phyloP scores from a whole-genome alignment of 352 stramenopile species.

The Phytophthora megakarya region DNA sequence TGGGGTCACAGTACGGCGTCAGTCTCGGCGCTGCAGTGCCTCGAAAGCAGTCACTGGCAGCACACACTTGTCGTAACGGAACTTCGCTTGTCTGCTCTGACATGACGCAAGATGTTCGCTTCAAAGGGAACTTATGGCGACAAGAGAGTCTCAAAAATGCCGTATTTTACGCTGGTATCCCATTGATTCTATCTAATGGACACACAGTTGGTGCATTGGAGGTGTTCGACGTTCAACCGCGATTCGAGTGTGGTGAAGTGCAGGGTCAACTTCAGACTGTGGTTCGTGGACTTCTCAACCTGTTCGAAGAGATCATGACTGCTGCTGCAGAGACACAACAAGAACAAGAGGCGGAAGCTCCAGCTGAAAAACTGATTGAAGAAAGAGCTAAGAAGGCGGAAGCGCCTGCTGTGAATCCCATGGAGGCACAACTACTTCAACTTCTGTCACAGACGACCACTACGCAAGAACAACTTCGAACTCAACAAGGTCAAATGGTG shows the following conservation, averaged over 20 bases:
- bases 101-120: constrained; percentile 65
- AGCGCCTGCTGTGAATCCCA: constrained; percentile 49
- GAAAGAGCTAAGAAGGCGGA: constrained; percentile 25
- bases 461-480: constrained; percentile 80
- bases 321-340: constrained; percentile 36
- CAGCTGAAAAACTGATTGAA: constrained; percentile 17
- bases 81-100: constrained; percentile 71
- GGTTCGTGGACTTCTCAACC: constrained; percentile 72
- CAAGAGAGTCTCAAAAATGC: constrained; percentile 46
- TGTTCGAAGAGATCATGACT: constrained; percentile 73
- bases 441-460: constrained; percentile 80
- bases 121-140: constrained; percentile 64
- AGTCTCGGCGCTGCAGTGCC: constrained; percentile 26
- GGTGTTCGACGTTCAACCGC: constrained; percentile 60
- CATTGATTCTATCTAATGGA: constrained; percentile 69
- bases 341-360: constrained; percentile 21
- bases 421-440: constrained; percentile 78
- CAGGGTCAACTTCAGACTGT: constrained; percentile 73
- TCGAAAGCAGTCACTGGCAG: constrained; percentile 53
- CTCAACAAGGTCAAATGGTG: constrained; percentile 84
- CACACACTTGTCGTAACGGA: constrained; percentile 73
- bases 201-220: constrained; percentile 75
- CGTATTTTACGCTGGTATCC: constrained; percentile 83
- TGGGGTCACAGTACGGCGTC: constrained; percentile 58
- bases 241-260: constrained; percentile 67